Base-by-base conservation (phyloP, 2,329 filamentous ascomycete genomes). In the Pyrenochaeta sp. region DNA sequence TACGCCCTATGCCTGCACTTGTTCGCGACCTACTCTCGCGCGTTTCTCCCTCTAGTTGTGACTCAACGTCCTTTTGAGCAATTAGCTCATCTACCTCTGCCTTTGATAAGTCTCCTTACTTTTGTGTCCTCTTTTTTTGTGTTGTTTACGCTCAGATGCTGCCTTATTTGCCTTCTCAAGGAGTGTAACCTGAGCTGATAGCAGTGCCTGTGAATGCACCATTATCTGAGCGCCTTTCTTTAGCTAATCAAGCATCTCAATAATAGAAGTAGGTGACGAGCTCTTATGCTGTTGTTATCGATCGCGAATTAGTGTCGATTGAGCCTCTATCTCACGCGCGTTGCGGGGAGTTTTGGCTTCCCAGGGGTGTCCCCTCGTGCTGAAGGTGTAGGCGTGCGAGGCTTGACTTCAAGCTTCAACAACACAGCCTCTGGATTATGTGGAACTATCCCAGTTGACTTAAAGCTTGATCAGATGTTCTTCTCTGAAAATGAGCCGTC, bases 361-460 rank as follows among this genome's bases (percentile, higher is more conserved):
- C 45, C 32, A 56, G 14, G 39, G 21, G n/a, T 21, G 30, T 42
- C 18, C 18, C 33, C 37, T 20, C 20, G 20, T 17, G 23, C 29
- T 27, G 23, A 37, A 45, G 40, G 39, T 36, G 33, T 36, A 18
- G 15, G 51, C 35, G 35, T 18, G 17, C n/a, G 35, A 12, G 17
- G 18, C 35, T 39, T 39, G 4, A 57, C 44, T 52, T 65, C 58
- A 54, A 75, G 64, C 61, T 68, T 70, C 44, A 52, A 70, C 53
- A 75, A 41, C 20, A 73, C 66, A 42, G 39, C 52, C 44, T 70
- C 39, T 49, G 66, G 64, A 56, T 73, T 46, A 33, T 68, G 64
- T 54, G 66, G 69, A 47, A 71, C 51, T 57, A 75, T 56, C 20
- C 73, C 55, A 64, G 69, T 58, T 47, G 58, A 63, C 54, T 49